Conservation (phyloP, 2,329 filamentous ascomycete genomes). For the Penicillium aurantiogriseum region DNA sequence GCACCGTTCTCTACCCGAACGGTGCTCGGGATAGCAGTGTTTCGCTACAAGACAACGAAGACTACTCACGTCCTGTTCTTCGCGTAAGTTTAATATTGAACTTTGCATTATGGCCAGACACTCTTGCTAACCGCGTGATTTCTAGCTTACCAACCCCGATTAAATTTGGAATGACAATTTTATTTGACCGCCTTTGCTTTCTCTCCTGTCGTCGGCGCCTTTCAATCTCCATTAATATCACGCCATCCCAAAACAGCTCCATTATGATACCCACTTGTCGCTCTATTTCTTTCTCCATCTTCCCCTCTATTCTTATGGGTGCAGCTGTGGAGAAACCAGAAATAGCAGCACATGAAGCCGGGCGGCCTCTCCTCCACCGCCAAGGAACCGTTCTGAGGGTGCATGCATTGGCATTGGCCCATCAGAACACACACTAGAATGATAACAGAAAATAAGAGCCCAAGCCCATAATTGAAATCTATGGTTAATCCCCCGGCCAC, state of each 20-base stretch:
- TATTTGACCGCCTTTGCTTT: conserved; percentile 15
- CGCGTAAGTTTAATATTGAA: conserved; percentile 34
- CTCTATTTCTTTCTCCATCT: conserved; percentile 20
- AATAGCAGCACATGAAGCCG: conserved; percentile 2
- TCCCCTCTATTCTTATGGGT: conserved; percentile 22
- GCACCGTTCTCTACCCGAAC: conserved; percentile 41
- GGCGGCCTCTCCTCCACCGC: not conserved
- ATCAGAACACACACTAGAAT: not conserved
- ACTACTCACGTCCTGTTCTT: conserved; percentile 48
- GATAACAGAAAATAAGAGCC: conserved; percentile 10
- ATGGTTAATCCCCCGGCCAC: conserved; percentile 6
- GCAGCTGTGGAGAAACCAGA: conserved; percentile 1
- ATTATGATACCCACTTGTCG: conserved; percentile 43
- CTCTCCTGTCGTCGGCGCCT: conserved; percentile 12
- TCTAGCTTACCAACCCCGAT: conserved; percentile 38
- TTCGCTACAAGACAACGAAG: conserved; percentile 49
- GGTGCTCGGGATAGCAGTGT: conserved; percentile 45
- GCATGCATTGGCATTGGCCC: conserved; percentile 1
- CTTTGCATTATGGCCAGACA: not conserved
- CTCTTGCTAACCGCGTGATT: conserved; percentile 16
- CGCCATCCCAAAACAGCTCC: conserved; percentile 32
- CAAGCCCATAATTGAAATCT: conserved; percentile 6
- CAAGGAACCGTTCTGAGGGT: not conserved
- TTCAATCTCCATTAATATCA: conserved; percentile 27
- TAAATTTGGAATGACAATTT: conserved; percentile 20